Conservation (phyloP, 257 asterid species). For the Nicotiana undulata region DNA sequence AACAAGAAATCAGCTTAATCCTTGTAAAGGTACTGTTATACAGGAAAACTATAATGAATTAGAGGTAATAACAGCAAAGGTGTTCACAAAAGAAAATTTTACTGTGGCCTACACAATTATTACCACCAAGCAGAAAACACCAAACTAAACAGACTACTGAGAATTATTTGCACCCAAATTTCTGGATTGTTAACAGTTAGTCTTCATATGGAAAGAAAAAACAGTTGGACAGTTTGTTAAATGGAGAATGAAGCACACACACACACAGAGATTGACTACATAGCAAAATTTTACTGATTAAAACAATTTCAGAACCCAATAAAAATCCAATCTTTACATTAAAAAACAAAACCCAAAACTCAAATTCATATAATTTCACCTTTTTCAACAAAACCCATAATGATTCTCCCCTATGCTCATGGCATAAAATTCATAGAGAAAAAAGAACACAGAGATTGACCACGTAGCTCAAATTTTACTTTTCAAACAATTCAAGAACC, state of each 20-base stretch:
- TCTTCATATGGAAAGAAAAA: neutral
- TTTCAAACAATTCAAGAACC: too few species aligned
- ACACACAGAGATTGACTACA: neutral
- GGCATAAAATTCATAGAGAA: too few species aligned
- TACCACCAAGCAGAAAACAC: neutral
- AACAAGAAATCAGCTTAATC: neutral
- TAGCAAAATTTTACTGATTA: neutral
- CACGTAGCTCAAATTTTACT: too few species aligned
- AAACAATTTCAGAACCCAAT: neutral
- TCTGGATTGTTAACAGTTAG: neutral
- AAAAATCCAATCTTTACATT: constrained; percentile 8
- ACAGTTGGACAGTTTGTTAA: neutral
- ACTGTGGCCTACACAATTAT: neutral
- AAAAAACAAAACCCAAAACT: neutral
- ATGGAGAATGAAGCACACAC: neutral
- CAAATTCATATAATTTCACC: neutral
- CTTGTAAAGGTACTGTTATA: neutral
- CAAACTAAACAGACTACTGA: neutral
- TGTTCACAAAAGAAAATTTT: neutral
- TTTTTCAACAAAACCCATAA: neutral
- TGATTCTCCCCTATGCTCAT: neutral
- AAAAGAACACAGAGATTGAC: too few species aligned
- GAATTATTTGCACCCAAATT: neutral
- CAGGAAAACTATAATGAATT: neutral
- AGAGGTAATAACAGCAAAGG: neutral